Conservation (phyloP, 129 eudicot genomes). For the Flaveria brownii region DNA sequence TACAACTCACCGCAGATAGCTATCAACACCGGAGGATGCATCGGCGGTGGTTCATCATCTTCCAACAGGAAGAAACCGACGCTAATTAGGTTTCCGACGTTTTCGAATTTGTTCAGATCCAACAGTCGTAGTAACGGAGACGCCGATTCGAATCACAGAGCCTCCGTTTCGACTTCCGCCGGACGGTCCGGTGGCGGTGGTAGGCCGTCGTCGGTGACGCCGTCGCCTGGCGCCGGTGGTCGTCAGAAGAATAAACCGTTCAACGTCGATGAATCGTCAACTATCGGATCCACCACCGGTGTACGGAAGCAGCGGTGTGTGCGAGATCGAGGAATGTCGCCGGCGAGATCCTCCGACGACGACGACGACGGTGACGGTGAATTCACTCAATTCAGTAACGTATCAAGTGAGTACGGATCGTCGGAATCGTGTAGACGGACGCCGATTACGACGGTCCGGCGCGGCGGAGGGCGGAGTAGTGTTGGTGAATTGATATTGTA, state of each 20-base stretch:
- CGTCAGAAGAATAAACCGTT: slow-evolving; percentile 40
- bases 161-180: slow-evolving; percentile 23
- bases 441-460: slow-evolving; percentile 38
- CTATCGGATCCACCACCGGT: slow-evolving; percentile 14
- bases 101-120: slow-evolving; percentile 57
- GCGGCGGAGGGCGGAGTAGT: slow-evolving; percentile 34
- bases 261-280: slow-evolving; percentile 30
- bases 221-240: slow-evolving; percentile 42
- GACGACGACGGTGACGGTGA: slow-evolving; percentile 22
- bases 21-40: slow-evolving; percentile 34
- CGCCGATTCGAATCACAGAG: slow-evolving; percentile 28
- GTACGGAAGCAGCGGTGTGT: slow-evolving; percentile 32
- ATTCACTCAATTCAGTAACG: slow-evolving; percentile 22
- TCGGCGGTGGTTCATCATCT: slow-evolving; percentile 17
- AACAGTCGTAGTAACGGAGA: slow-evolving; percentile 39
- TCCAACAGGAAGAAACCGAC: slow-evolving; percentile 24
- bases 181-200: slow-evolving; percentile 20
- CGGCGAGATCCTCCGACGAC: slow-evolving; percentile 46
- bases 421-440: slow-evolving; percentile 59
- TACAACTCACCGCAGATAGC: slow-evolving; percentile 62
- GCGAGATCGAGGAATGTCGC: slow-evolving; percentile 64
- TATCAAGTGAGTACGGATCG: slow-evolving; percentile 48
- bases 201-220: slow-evolving; percentile 26
- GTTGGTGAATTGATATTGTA: slow-evolving; percentile 48
- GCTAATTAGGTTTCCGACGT: slow-evolving; percentile 34